A percentile compares a stretch with the other conserved stretches of the same genome.
Conservation (phyloP, 2,329 filamentous ascomycete genomes). For the Nigrospora sphaerica region DNA sequence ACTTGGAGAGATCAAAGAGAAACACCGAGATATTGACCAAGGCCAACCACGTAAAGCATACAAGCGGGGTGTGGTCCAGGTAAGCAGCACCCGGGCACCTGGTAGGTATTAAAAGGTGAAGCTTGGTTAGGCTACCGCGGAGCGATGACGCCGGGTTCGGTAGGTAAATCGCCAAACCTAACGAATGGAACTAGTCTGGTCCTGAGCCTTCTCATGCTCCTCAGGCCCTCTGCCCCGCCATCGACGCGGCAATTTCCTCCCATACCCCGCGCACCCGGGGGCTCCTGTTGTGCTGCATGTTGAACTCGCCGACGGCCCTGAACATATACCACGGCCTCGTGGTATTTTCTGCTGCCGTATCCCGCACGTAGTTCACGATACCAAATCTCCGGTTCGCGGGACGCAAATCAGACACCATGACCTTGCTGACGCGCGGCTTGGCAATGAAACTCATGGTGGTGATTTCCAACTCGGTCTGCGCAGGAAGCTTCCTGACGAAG, state of each 20-base stretch:
- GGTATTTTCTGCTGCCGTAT: conserved; percentile 18
- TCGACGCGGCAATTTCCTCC: conserved; percentile 19
- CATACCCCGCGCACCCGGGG: conserved; percentile 27
- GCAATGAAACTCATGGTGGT: conserved; percentile 50
- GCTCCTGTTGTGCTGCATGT: conserved; percentile 18
- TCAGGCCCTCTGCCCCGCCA: conserved; percentile 9
- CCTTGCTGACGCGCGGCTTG: conserved; percentile 37
- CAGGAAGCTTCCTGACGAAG: conserved; percentile 40
- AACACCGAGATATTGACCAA: too few relatives aligned
- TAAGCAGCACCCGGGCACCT: too few relatives aligned
- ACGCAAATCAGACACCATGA: conserved; percentile 25
- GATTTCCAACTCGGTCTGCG: conserved; percentile 36
- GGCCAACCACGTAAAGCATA: too few relatives aligned
- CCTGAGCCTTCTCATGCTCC: too few relatives aligned
- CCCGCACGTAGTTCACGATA: conserved; percentile 29
- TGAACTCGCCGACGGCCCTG: conserved; percentile 27
- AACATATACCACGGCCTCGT: conserved; percentile 28
- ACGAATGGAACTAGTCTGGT: too few relatives aligned
- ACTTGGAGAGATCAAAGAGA: too few relatives aligned
- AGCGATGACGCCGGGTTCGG: too few relatives aligned
- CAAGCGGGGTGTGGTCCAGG: too few relatives aligned
- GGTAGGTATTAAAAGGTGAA: too few relatives aligned
- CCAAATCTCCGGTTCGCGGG: conserved; percentile 23
- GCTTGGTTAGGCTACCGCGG: too few relatives aligned
- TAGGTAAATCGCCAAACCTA: too few relatives aligned